Evolutionary conservation across 192 early-diverging fungal species (phyloP).

Genomic region (Dimargaris cristalligena): DNA sequence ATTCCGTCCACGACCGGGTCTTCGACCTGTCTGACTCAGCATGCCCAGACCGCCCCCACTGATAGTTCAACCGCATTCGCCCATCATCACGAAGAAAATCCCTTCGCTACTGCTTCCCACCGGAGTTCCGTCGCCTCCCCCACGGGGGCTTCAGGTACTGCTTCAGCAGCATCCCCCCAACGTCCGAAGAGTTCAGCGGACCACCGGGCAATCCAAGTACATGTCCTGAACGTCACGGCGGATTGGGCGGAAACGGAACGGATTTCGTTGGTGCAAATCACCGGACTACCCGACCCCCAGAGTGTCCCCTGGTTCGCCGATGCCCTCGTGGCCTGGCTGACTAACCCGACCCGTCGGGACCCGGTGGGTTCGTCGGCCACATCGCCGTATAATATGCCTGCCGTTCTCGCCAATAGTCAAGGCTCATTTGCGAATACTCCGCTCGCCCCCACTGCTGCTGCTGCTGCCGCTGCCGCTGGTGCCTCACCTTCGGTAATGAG

Average conservation of each 20-base stretch:
- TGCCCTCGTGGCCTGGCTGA: slow-evolving; percentile 6
- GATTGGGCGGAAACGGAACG: slow-evolving; percentile 10
- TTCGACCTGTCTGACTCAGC: slow-evolving; percentile 3
- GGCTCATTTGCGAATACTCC: neutral
- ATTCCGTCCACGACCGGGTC: slow-evolving; percentile 1
- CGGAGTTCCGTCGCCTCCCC: no score
- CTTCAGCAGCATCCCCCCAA: no score
- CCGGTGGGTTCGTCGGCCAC: no score
- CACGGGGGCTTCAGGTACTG: no score
- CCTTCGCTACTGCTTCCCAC: no score
- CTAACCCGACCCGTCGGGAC: neutral
- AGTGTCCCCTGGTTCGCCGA: slow-evolving; percentile 11
- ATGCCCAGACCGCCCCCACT: neutral
- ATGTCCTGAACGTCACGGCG: slow-evolving; percentile 9
- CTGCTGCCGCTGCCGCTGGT: no score
- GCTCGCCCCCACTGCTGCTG: no score
- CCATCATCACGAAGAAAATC: no score
- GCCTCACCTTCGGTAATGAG: no score
- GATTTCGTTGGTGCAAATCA: slow-evolving; percentile 11
- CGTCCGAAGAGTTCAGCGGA: neutral
- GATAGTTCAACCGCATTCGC: neutral
- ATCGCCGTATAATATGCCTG: no score
- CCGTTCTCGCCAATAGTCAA: neutral
- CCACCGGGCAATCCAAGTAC: slow-evolving; percentile 2
- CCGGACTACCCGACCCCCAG: slow-evolving; percentile 1